Percentiles rank a stretch among this genome's conserved stretches.
Evolutionary conservation across 345 rosid genomes (phyloP).

Genomic region (Viola odorata): DNA sequence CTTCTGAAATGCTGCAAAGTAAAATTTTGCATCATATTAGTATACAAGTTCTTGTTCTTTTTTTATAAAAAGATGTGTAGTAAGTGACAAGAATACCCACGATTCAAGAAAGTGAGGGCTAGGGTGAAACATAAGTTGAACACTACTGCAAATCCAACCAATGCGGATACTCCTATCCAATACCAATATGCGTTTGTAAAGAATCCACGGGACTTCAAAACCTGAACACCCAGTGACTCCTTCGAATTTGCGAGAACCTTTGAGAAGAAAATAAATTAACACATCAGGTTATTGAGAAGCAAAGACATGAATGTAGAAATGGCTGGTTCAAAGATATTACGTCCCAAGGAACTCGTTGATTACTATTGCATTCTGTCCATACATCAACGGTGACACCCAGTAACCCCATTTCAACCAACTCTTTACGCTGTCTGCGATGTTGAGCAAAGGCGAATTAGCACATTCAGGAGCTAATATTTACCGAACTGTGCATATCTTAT

Average conservation of each 20-base stretch:
- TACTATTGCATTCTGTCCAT: constrained; percentile 60
- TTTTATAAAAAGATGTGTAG: not conserved
- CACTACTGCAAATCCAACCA: constrained; percentile 32
- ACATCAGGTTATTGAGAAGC: not conserved
- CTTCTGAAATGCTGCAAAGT: constrained; percentile 46
- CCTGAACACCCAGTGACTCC: constrained; percentile 38
- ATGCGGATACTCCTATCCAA: constrained; percentile 58
- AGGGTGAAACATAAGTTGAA: constrained; percentile 37
- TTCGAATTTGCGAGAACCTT: constrained; percentile 22
- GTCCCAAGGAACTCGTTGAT: constrained; percentile 65
- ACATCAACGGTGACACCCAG: constrained; percentile 80
- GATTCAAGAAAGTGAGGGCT: constrained; percentile 45
- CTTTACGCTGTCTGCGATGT: constrained; percentile 48
- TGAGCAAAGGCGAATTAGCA: not conserved
- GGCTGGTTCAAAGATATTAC: constrained; percentile 17
- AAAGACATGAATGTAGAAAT: not conserved
- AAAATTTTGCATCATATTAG: not conserved
- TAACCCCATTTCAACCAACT: constrained; percentile 92
- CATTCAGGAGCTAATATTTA: not conserved
- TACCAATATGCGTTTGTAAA: constrained; percentile 52
- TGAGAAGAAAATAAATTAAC: not conserved
- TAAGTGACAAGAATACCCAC: constrained; percentile 28
- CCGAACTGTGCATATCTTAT: not conserved
- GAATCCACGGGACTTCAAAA: constrained; percentile 44
- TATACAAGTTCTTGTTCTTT: not conserved